These are phyloP conservation scores for Oryza nivara DNA, from an alignment of 176 grass and related monocot genomes.

Conservation along the genomic window DNA sequence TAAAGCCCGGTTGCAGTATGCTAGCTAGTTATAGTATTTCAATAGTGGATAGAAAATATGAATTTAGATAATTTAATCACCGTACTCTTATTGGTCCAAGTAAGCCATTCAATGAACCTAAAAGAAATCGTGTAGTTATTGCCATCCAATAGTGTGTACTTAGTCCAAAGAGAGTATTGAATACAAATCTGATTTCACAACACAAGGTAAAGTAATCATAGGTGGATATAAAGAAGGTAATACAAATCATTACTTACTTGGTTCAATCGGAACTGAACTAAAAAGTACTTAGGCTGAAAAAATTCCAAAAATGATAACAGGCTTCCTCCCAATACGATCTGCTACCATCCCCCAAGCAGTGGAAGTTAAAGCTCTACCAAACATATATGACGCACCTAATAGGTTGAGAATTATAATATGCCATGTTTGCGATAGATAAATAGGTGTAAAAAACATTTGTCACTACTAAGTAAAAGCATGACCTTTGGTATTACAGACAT, in stretches of 20 bases:
- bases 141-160: constrained; percentile 88
- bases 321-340: constrained; percentile 86
- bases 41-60: background rate
- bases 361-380: constrained; percentile 89
- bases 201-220: background rate
- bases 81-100: constrained; percentile 85
- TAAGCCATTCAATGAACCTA: constrained; percentile 84
- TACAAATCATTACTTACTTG: background rate
- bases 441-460: background rate
- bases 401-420: constrained; percentile 19
- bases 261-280: background rate
- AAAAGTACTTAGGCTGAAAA: constrained; percentile 66
- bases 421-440: background rate
- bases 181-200: constrained; percentile 58
- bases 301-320: constrained; percentile 74
- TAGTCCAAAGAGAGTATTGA: constrained; percentile 89
- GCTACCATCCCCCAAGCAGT: constrained; percentile 79
- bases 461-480: background rate
- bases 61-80: background rate
- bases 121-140: constrained; percentile 75
- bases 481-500: too few relatives aligned
- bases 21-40: too few relatives aligned
- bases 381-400: constrained; percentile 92
- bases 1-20: constrained; percentile 4
- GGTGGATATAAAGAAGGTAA: background rate